Percentiles rank a stretch among this genome's conserved stretches.
Conservation (phyloP, 2,329 filamentous ascomycete genomes). For the Phyllosticta citriasiana region DNA sequence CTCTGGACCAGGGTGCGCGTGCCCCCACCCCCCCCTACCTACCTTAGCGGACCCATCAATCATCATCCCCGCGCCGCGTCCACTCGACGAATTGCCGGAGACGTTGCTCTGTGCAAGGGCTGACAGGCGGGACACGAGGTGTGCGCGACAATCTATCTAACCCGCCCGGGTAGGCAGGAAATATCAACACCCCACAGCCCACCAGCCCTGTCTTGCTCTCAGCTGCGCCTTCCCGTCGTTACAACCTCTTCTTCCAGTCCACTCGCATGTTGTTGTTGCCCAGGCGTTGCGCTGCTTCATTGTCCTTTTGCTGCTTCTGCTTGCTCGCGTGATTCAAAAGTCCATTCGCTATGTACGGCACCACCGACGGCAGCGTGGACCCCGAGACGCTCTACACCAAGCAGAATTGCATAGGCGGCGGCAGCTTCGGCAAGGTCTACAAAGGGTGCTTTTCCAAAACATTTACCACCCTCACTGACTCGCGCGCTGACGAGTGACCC, state of each 20-base stretch:
- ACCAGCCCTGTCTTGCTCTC: neutral
- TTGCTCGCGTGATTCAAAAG: neutral
- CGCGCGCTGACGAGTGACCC: conserved; percentile 1
- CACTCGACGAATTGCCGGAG: conserved; percentile 1
- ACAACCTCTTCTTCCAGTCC: neutral
- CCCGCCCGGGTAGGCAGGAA: conserved; percentile 4
- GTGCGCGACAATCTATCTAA: neutral
- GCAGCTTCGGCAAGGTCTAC: conserved; percentile 97
- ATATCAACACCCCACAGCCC: conserved; percentile 8
- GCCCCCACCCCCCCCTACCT: neutral
- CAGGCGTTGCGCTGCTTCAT: neutral
- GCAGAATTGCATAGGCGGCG: conserved; percentile 56
- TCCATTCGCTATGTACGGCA: conserved; percentile 8
- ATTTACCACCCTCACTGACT: conserved; percentile 4
- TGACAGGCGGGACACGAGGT: neutral
- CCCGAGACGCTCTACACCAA: conserved; percentile 90
- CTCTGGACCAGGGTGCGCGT: conserved; percentile 1
- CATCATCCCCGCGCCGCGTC: neutral
- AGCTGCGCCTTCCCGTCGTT: neutral
- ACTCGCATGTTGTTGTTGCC: neutral
- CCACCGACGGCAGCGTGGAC: conserved; percentile 51
- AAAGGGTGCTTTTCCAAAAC: conserved; percentile 62
- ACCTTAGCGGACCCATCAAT: neutral
- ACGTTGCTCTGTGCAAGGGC: conserved; percentile 9
- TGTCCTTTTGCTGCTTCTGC: neutral